These are phyloP conservation scores for Pythium rishiriense DNA, from an alignment of 352 stramenopile genomes.

Conservation along the genomic window DNA sequence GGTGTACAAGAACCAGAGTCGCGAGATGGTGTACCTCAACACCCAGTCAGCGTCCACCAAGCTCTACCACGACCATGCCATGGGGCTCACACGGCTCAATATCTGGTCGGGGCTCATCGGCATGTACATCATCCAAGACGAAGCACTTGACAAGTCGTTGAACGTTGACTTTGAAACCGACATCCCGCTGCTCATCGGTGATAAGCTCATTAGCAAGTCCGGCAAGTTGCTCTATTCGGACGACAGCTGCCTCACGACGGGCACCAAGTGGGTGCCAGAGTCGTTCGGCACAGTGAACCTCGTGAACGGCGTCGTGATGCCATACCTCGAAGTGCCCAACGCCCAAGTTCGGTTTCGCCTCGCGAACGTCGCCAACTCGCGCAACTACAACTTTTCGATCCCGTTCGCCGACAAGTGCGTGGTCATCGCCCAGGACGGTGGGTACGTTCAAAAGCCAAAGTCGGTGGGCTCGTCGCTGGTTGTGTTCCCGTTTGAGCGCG, in stretches of 20 bases:
- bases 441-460: conserved; percentile 48
- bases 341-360: conserved; percentile 65
- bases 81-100: conserved; percentile 65
- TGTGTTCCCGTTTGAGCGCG: conserved; percentile 60
- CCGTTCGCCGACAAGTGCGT: conserved; percentile 63
- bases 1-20: conserved; percentile 71
- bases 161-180: conserved; percentile 62
- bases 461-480: conserved; percentile 30
- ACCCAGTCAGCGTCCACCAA: conserved; percentile 69
- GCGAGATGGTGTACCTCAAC: conserved; percentile 59
- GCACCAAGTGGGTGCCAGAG: conserved; percentile 55
- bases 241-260: conserved; percentile 48
- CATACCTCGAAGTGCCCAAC: conserved; percentile 56
- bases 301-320: conserved; percentile 74
- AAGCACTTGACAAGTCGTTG: conserved; percentile 40
- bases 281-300: conserved; percentile 61
- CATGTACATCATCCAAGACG: conserved; percentile 61
- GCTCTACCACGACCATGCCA: conserved; percentile 75
- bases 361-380: conserved; percentile 59
- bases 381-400: conserved; percentile 76
- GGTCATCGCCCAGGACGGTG: conserved; percentile 65
- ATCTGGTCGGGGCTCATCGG: conserved; percentile 63
- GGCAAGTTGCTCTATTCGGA: conserved; percentile 69
- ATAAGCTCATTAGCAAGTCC: conserved; percentile 50
- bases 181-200: conserved; percentile 54